These are phyloP conservation scores for Septoria linicola DNA, from an alignment of 2,329 filamentous ascomycete genomes.

Conservation along the genomic window DNA sequence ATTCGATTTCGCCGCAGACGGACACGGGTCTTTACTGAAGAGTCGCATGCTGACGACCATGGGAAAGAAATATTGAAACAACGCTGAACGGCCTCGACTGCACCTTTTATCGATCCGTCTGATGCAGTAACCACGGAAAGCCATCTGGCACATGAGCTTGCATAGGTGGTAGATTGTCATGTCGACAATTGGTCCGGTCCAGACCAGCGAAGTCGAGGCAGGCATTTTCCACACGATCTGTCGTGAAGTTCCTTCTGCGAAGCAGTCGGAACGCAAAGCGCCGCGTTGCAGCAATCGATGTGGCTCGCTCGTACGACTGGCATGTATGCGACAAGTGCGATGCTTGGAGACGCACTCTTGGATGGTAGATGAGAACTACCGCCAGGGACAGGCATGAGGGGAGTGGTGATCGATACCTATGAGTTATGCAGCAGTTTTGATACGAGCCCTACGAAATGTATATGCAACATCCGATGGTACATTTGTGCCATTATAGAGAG, in stretches of 20 bases:
- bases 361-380: neutral
- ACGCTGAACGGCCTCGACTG: slow-evolving; percentile 16
- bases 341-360: neutral
- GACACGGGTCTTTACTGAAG: slow-evolving; percentile 53
- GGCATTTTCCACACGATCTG: too few relatives aligned
- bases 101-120: neutral
- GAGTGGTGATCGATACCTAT: slow-evolving; percentile 10
- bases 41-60: slow-evolving; percentile 20
- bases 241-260: too few relatives aligned
- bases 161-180: too few relatives aligned
- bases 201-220: too few relatives aligned
- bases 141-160: too few relatives aligned
- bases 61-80: slow-evolving; percentile 31
- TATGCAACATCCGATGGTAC: neutral
- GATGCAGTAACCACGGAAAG: neutral
- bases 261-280: too few relatives aligned
- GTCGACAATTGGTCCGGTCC: too few relatives aligned
- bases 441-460: slow-evolving; percentile 7
- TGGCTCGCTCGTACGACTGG: too few relatives aligned
- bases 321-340: too few relatives aligned
- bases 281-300: too few relatives aligned
- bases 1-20: slow-evolving; percentile 51
- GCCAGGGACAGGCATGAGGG: neutral
- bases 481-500: too few relatives aligned
- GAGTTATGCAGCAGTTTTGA: slow-evolving; percentile 13